Percentiles rank a stretch among this genome's conserved stretches.
Conservation (phyloP, 2,329 filamentous ascomycete genomes). For the Fusarium concolor region DNA sequence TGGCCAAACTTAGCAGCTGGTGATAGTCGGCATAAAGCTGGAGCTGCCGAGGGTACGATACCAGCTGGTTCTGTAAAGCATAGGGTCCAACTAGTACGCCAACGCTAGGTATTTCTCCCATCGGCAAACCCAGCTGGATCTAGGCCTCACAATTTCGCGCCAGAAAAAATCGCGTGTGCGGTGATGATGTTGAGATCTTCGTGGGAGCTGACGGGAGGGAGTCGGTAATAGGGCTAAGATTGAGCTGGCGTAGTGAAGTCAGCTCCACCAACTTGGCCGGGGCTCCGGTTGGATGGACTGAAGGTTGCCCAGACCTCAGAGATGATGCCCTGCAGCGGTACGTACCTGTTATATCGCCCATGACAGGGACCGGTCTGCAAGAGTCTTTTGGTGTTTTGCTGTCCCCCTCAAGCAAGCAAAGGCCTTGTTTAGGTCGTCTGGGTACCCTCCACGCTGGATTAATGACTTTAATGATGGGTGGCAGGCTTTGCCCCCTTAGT, state of each 20-base stretch:
- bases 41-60: constrained; percentile 22
- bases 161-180: constrained; percentile 38
- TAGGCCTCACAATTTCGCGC: constrained; percentile 34
- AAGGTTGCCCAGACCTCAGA: constrained; percentile 29
- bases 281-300: constrained; percentile 41
- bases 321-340: constrained; percentile 33
- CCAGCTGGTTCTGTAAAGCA: constrained; percentile 14
- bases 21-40: constrained; percentile 2
- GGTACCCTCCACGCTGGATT: background rate
- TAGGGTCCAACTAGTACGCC: constrained; percentile 11
- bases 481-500: constrained; percentile 38
- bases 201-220: constrained; percentile 44
- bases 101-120: constrained; percentile 13
- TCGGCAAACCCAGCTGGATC: constrained; percentile 20
- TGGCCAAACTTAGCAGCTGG: background rate
- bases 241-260: constrained; percentile 41
- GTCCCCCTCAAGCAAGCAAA: background rate
- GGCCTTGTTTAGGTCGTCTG: too few species aligned
- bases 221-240: constrained; percentile 47
- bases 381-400: constrained; percentile 8
- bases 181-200: constrained; percentile 42
- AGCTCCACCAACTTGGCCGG: constrained; percentile 45
- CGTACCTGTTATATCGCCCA: constrained; percentile 17
- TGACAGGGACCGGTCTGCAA: constrained; percentile 3
- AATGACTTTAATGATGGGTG: constrained; percentile 36